phyloP scores from a whole-genome alignment of 331 rosid species.

The Malus hybrid region DNA sequence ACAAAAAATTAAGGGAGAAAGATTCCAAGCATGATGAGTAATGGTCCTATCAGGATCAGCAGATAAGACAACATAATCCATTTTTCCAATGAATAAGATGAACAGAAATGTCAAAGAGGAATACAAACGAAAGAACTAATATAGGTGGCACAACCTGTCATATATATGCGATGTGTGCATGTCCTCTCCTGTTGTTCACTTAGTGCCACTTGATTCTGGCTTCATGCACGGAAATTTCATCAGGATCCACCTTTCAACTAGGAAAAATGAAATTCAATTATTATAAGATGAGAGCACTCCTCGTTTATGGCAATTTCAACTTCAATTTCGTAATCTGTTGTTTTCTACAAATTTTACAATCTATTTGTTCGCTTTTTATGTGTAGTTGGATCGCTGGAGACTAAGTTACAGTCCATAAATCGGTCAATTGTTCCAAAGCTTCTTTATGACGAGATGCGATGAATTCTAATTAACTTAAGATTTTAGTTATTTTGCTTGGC shows the following conservation, averaged over 20 bases:
- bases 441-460: too few relatives aligned
- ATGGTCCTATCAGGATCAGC: neutral
- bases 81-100: conserved; percentile 6
- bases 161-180: neutral
- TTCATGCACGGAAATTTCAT: neutral
- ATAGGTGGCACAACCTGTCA: neutral
- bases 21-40: conserved; percentile 8
- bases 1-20: neutral
- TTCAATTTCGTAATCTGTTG: too few relatives aligned
- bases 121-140: neutral
- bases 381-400: too few relatives aligned
- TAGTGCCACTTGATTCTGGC: neutral
- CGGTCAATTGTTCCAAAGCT: too few relatives aligned
- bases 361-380: too few relatives aligned
- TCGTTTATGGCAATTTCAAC: too few relatives aligned
- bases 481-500: too few relatives aligned
- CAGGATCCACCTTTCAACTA: neutral
- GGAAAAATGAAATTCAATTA: neutral
- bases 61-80: neutral
- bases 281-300: too few relatives aligned
- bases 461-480: too few relatives aligned
- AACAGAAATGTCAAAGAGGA: conserved; percentile 1
- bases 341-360: too few relatives aligned
- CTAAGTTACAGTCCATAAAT: too few relatives aligned
- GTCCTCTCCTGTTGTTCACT: conserved; percentile 1